Percentiles rank a stretch among this genome's conserved stretches.
phyloP scores from a whole-genome alignment of 2,329 filamentous ascomycete genomes.

The Herpotrichia juniperi region DNA sequence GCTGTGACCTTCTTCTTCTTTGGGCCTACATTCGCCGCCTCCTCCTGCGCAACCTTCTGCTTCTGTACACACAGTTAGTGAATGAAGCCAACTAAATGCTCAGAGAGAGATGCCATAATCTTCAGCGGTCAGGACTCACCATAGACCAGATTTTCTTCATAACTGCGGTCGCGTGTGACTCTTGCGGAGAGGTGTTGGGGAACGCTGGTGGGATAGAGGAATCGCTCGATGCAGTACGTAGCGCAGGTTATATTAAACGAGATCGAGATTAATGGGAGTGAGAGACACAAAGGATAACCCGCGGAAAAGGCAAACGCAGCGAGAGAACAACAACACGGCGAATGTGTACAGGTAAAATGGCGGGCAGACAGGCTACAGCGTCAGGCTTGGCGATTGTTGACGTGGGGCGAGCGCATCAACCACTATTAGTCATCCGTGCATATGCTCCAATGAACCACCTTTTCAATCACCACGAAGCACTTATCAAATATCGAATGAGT shows the following conservation, averaged over 20 bases:
- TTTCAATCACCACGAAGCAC: no score
- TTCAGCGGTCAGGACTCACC: slow-evolving; percentile 61
- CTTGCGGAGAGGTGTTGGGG: not conserved
- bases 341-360: not conserved
- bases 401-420: not conserved
- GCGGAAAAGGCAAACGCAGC: not conserved
- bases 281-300: not conserved
- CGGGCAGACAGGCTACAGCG: not conserved
- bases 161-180: slow-evolving; percentile 51
- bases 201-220: not conserved
- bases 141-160: slow-evolving; percentile 99
- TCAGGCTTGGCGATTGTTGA: not conserved
- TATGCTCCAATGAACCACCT: no score
- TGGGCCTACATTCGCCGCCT: slow-evolving; percentile 75
- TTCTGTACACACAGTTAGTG: slow-evolving; percentile 63
- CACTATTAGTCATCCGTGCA: not conserved
- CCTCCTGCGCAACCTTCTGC: slow-evolving; percentile 91
- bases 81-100: not conserved
- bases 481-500: no score
- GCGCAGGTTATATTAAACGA: not conserved
- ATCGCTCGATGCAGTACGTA: not conserved
- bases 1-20: slow-evolving; percentile 99
- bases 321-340: not conserved
- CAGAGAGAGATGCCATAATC: not conserved
- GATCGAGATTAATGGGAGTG: not conserved